Base-by-base conservation (phyloP, 1,284 basidiomycete genomes). In the Tilletiaria anomala region DNA sequence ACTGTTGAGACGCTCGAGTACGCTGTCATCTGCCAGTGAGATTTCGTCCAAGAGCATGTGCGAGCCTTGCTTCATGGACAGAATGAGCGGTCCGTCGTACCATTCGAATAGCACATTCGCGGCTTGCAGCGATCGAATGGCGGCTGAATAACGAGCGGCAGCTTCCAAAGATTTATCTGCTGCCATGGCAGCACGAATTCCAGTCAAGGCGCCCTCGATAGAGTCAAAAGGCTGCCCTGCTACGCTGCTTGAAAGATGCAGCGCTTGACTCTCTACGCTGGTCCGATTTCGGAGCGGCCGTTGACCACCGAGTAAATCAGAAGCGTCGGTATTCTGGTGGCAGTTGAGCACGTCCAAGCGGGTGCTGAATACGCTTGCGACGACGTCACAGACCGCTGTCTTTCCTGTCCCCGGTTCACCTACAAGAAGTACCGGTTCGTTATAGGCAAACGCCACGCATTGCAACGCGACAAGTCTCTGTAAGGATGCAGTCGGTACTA, bases 251-350 rank as follows among this genome's bases (percentile, higher is more conserved):
- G n/a, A n/a, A n/a, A n/a, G n/a, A n/a, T n/a, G n/a, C n/a, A n/a
- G n/a, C n/a, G n/a, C n/a, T n/a, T n/a, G n/a, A n/a, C 5, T 51
- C 50, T 8, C 26, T 8, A 29, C 26, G 10, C 10, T 8, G 3
- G 70, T 65, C 26, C 83, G 78, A 68, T 88, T 88, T 18, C 93
- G 79, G n/a, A 91, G 71, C 2, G 93, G 93, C 26, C 93, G 77
- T 57, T 96, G 77, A 23, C 87, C 85, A 29, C 93, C 93, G 37
- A 97, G 83, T 31, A 99, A 72, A 68, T 99, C 93, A 6, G 91
- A 86, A 0, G 91, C 93, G 70, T 99, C 93, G n/a, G 91, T 97
- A 64, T 96, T 97, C 68, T 96, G 89, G 68, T 99, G 93, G 62
- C 91, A 97, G 61, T 86, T 96, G 56, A 99, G 77, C 5, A 78